Evolutionary conservation across 2,329 filamentous ascomycete genomes (phyloP).

Genomic region (Talaromyces sp.): DNA sequence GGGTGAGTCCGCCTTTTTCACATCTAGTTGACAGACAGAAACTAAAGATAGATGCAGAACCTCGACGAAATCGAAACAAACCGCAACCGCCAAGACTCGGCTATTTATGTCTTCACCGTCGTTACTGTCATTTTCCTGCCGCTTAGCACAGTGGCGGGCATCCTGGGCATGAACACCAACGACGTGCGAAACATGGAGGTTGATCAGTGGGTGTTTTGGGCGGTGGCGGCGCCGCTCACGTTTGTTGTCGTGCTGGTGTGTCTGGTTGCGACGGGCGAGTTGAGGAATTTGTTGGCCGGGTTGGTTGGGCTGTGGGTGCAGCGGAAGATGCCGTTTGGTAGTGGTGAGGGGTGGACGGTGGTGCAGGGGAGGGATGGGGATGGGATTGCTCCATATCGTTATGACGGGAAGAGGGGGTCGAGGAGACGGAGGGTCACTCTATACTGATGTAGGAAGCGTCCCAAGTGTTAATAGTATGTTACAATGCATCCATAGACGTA

Average conservation of each 20-base stretch:
- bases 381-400: neutral
- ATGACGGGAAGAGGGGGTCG: neutral
- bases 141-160: conserved; percentile 26
- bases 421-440: neutral
- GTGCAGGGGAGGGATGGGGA: neutral
- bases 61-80: conserved; percentile 13
- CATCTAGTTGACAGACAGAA: neutral
- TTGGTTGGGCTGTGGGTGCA: neutral
- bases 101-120: conserved; percentile 27
- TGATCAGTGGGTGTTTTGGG: conserved; percentile 21
- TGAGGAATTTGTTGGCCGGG: neutral
- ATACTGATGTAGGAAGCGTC: neutral
- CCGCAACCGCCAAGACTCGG: conserved; percentile 21
- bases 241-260: neutral
- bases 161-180: conserved; percentile 27
- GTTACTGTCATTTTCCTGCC: conserved; percentile 28
- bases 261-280: neutral
- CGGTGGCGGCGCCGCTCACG: conserved; percentile 12
- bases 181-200: conserved; percentile 20
- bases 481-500: too few relatives aligned
- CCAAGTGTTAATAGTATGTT: too few relatives aligned
- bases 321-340: neutral
- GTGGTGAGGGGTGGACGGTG: neutral
- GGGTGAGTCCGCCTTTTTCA: neutral
- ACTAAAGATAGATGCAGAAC: neutral